Evolutionary conservation across 768 basidiomycete genomes (phyloP).

Genomic region (Serendipita sp.): DNA sequence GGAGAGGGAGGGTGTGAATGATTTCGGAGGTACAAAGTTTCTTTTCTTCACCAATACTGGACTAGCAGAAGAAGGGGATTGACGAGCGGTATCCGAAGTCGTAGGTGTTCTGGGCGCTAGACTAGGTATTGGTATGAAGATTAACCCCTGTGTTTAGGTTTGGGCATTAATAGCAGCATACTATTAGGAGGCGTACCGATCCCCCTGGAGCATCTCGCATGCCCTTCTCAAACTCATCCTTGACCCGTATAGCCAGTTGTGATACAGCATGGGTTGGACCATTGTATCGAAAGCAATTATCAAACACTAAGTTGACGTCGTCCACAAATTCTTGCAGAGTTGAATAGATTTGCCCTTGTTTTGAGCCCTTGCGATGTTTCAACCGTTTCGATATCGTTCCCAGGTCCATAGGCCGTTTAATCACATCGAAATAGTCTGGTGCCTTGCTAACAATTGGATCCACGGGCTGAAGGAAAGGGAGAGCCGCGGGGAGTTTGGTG

Average conservation of each 20-base stretch:
- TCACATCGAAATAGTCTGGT: conserved; percentile 81
- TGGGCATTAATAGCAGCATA: not conserved
- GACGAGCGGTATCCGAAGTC: conserved; percentile 18
- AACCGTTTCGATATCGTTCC: conserved; percentile 86
- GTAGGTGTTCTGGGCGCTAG: conserved; percentile 25
- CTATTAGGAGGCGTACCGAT: conserved; percentile 38
- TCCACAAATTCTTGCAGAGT: conserved; percentile 86
- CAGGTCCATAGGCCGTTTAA: conserved; percentile 89
- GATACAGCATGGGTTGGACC: conserved; percentile 74
- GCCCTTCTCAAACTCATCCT: conserved; percentile 75
- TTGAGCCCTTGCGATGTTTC: conserved; percentile 45
- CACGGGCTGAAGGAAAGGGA: conserved; percentile 73
- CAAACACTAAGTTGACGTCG: conserved; percentile 93
- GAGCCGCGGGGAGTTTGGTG: conserved; percentile 20
- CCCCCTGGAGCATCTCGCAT: conserved; percentile 62
- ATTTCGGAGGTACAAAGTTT: conserved; percentile 49
- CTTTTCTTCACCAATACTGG: not conserved
- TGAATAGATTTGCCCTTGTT: conserved; percentile 53
- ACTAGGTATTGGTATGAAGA: conserved; percentile 18
- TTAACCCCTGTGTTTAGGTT: not conserved
- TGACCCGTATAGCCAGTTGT: conserved; percentile 60
- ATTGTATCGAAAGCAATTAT: conserved; percentile 87
- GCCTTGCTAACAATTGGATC: conserved; percentile 45
- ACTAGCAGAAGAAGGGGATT: conserved; percentile 52
- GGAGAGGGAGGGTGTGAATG: conserved; percentile 46